These are phyloP conservation scores for Nadsonia commutata DNA, from an alignment of 1,139 yeast genomes.

Conservation along the genomic window DNA sequence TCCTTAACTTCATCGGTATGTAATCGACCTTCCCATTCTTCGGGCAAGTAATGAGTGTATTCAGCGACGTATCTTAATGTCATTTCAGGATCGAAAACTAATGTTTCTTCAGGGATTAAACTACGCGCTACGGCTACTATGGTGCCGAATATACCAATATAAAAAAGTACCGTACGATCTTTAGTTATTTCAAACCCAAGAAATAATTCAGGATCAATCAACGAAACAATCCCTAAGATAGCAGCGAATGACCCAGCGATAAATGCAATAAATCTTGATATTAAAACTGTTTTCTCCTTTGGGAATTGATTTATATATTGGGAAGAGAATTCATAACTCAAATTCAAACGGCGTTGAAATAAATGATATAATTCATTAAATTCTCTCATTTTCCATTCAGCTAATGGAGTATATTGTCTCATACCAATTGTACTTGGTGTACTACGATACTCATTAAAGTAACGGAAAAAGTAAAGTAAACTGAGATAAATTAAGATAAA, in stretches of 20 bases:
- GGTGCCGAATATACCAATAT: constrained; percentile 75
- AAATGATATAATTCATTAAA: constrained; percentile 86
- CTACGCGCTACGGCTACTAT: constrained; percentile 60
- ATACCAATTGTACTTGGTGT: constrained; percentile 78
- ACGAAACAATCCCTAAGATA: constrained; percentile 64
- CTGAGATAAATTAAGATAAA: constrained; percentile 72
- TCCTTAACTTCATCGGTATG: constrained; percentile 73
- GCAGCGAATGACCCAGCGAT: constrained; percentile 83
- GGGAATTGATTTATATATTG: constrained; percentile 87
- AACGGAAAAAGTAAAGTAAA: constrained; percentile 69
- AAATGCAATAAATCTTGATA: constrained; percentile 56
- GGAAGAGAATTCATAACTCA: constrained; percentile 68
- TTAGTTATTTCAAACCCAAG: constrained; percentile 78
- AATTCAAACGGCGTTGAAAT: constrained; percentile 59
- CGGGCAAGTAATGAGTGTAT: constrained; percentile 82
- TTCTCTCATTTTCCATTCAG: constrained; percentile 91
- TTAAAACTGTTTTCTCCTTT: constrained; percentile 53
- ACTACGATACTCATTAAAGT: constrained; percentile 82
- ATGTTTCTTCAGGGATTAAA: constrained; percentile 44
- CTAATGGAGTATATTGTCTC: constrained; percentile 83
- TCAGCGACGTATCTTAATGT: constrained; percentile 64
- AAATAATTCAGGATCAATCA: constrained; percentile 85
- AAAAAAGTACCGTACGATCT: constrained; percentile 71
- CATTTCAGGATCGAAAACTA: constrained; percentile 82
- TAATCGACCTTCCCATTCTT: constrained; percentile 67